A percentile compares a stretch with the other conserved stretches of the same genome.
Evolutionary conservation across 768 basidiomycete species (phyloP).

Genomic region (Hemileccinum impolitum): DNA sequence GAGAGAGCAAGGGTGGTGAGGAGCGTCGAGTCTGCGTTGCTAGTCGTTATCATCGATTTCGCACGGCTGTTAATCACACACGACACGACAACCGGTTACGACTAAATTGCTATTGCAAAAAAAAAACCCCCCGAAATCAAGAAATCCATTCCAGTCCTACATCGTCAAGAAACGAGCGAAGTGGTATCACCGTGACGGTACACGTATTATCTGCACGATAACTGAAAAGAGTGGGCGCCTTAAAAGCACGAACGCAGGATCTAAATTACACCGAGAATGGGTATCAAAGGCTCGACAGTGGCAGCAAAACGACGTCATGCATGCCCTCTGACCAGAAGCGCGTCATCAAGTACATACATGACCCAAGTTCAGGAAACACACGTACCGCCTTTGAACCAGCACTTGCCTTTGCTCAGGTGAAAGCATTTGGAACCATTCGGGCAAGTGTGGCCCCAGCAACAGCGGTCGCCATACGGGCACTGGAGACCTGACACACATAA

Average conservation of each 20-base stretch:
- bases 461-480: constrained; percentile 72
- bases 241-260: constrained; percentile 20
- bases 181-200: constrained; percentile 26
- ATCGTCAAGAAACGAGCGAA: constrained; percentile 30
- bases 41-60: constrained; percentile 52
- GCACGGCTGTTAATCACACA: constrained; percentile 43
- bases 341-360: constrained; percentile 3
- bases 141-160: constrained; percentile 19
- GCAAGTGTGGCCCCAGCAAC: constrained; percentile 84
- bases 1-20: constrained; percentile 10
- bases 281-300: constrained; percentile 21
- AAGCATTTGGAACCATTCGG: constrained; percentile 71
- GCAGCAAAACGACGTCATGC: constrained; percentile 30
- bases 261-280: constrained; percentile 5
- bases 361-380: background rate
- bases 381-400: constrained; percentile 80
- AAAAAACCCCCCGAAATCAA: constrained; percentile 8
- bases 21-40: constrained; percentile 17
- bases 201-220: constrained; percentile 19
- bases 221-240: constrained; percentile 21
- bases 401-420: constrained; percentile 75
- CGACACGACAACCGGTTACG: constrained; percentile 5
- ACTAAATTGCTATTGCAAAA: constrained; percentile 28
- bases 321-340: constrained; percentile 35
- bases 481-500: constrained; percentile 47